Percentiles rank a stretch among this genome's conserved stretches.
These are phyloP conservation scores for Prunus salicina DNA, from an alignment of 306 rosid species.

Conservation along the genomic window DNA sequence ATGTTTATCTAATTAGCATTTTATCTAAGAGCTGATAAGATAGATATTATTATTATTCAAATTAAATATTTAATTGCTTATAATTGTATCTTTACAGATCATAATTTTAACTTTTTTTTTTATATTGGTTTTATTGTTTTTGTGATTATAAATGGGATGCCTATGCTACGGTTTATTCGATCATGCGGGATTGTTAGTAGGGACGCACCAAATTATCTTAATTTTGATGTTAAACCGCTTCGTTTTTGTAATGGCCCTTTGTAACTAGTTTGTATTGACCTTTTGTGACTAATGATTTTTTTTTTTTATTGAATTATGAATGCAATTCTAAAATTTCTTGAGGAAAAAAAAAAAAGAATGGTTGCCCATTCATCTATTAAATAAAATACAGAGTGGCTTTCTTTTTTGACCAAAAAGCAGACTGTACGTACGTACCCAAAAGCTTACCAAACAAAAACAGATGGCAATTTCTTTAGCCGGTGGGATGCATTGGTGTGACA, in stretches of 20 bases:
- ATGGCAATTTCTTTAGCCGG: not conserved
- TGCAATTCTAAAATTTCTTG: fast-evolving
- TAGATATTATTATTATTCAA: not conserved
- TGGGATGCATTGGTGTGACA: not conserved
- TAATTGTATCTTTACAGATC: too few species aligned
- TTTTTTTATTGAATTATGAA: too few species aligned
- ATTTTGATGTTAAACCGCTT: too few species aligned
- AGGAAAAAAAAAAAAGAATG: not conserved
- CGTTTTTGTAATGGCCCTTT: fast-evolving
- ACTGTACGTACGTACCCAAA: not conserved
- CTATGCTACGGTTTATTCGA: too few species aligned
- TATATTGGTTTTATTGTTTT: too few species aligned
- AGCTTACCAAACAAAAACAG: not conserved
- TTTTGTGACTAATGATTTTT: too few species aligned
- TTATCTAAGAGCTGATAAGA: not conserved
- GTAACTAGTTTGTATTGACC: too few species aligned
- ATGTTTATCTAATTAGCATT: not conserved
- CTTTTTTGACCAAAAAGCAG: not conserved
- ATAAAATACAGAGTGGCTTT: not conserved
- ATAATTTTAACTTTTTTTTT: too few species aligned
- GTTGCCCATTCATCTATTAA: not conserved
- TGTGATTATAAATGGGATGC: too few species aligned
- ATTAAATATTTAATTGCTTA: not conserved
- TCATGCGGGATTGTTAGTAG: too few species aligned
- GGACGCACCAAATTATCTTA: too few species aligned